Conservation (phyloP, 352 stramenopile species). For the Globisporangium cystogenes region DNA sequence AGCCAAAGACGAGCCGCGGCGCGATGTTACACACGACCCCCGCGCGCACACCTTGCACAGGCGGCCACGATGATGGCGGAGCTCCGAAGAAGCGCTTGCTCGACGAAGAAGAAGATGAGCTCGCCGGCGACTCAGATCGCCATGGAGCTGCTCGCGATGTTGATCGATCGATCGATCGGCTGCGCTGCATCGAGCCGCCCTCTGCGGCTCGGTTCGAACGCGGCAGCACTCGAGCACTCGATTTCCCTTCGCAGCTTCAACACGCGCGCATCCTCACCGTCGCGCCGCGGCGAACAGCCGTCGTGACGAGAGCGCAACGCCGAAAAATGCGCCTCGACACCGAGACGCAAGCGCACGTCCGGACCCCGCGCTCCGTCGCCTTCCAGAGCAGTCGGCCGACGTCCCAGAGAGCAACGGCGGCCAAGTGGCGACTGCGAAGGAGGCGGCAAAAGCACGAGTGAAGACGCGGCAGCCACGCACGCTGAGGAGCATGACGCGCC, state of each 20-base stretch:
- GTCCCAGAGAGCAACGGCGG: too few species aligned
- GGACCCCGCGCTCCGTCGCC: too few species aligned
- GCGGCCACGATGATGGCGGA: not conserved
- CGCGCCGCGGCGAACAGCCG: not conserved
- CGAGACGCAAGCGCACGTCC: not conserved
- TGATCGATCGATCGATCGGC: too few species aligned
- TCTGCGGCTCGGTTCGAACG: too few species aligned
- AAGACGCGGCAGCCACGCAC: not conserved
- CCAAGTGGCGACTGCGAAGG: not conserved
- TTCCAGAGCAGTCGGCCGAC: too few species aligned
- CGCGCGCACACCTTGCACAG: not conserved
- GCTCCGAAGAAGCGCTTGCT: too few species aligned
- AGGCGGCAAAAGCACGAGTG: not conserved
- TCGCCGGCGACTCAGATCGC: too few species aligned
- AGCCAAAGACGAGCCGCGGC: not conserved
- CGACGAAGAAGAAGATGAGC: too few species aligned
- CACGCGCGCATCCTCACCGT: not conserved
- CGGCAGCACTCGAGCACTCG: too few species aligned
- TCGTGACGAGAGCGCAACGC: not conserved
- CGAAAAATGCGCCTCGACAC: not conserved
- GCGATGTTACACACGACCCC: not conserved
- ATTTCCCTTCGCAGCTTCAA: not conserved
- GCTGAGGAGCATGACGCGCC: too few species aligned
- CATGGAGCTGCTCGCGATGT: too few species aligned
- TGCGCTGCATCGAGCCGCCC: too few species aligned